Conservation (phyloP, 2,329 filamentous ascomycete species). For the Paecilomyces niveus region DNA sequence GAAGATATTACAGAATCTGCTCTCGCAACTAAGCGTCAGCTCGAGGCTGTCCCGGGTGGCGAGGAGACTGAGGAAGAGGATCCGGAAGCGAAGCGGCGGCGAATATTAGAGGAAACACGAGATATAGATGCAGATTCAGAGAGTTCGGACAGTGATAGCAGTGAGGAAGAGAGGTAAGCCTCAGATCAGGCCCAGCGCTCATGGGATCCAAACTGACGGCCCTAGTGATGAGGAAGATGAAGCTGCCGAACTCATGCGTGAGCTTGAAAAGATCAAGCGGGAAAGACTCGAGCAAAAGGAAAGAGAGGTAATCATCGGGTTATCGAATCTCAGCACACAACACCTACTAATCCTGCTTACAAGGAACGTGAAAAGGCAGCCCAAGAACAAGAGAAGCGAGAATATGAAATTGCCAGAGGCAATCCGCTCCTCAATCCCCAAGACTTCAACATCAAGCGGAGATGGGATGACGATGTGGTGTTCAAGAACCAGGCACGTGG, state of each 20-base stretch:
- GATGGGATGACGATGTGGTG: conserved; percentile 98
- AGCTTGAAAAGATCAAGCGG: conserved; percentile 87
- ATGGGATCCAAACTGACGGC: conserved; percentile 22
- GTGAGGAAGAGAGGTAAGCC: conserved; percentile 52
- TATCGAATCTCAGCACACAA: not conserved
- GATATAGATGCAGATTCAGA: conserved; percentile 81
- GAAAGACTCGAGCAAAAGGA: conserved; percentile 77
- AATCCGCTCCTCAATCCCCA: conserved; percentile 85
- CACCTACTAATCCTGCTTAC: conserved; percentile 5
- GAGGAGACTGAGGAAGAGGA: conserved; percentile 54
- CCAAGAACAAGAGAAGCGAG: conserved; percentile 73
- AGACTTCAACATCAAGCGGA: conserved; percentile 77
- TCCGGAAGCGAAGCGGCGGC: conserved; percentile 71
- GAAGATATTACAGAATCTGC: conserved; percentile 33
- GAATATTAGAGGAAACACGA: conserved; percentile 79
- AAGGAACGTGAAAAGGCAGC: conserved; percentile 73
- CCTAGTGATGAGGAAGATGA: conserved; percentile 68
- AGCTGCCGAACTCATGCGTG: conserved; percentile 80
- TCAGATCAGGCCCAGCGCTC: not conserved
- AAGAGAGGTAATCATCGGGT: conserved; percentile 48
- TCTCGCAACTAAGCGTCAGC: conserved; percentile 55
- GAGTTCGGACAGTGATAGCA: conserved; percentile 52
- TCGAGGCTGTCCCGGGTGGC: conserved; percentile 45
- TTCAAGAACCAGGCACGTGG: conserved; percentile 98
- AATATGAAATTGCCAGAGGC: conserved; percentile 81